Conservation (phyloP, 129 eudicot genomes). For the Centrapalus pauciflorus region DNA sequence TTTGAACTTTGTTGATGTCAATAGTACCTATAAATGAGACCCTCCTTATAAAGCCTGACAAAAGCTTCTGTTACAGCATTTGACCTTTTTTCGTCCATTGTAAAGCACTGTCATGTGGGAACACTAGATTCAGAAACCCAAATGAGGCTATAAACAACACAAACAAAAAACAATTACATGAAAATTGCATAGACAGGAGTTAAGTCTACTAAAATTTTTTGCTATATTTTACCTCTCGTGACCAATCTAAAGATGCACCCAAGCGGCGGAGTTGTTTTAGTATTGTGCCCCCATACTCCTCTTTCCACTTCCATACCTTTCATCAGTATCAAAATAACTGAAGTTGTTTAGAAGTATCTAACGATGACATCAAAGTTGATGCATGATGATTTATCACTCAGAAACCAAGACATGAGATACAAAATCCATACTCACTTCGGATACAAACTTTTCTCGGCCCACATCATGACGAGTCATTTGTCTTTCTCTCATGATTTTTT, state of each 20-base stretch:
- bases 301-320: constrained; percentile 97
- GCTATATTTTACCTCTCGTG: constrained; percentile 68
- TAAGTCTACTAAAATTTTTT: background rate
- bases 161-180: background rate
- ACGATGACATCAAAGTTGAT: background rate
- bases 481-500: constrained; percentile 83
- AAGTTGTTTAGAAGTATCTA: background rate
- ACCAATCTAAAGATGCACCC: constrained; percentile 98
- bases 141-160: background rate
- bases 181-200: background rate
- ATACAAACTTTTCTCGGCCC: constrained; percentile 78
- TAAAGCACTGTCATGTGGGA: constrained; percentile 35
- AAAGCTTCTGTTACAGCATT: constrained; percentile 81
- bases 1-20: background rate
- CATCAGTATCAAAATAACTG: constrained; percentile 4
- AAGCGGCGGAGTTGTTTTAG: constrained; percentile 75
- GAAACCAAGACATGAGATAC: background rate
- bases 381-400: background rate
- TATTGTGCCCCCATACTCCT: constrained; percentile 84
- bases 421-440: constrained; percentile 60
- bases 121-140: background rate
- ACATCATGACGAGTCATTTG: constrained; percentile 79
- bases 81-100: constrained; percentile 81
- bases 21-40: constrained; percentile 76
- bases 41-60: constrained; percentile 79